A percentile compares a stretch with the other conserved stretches of the same genome.
Conservation (phyloP, 1,284 basidiomycete genomes). For the Cryptococcus sp. region DNA sequence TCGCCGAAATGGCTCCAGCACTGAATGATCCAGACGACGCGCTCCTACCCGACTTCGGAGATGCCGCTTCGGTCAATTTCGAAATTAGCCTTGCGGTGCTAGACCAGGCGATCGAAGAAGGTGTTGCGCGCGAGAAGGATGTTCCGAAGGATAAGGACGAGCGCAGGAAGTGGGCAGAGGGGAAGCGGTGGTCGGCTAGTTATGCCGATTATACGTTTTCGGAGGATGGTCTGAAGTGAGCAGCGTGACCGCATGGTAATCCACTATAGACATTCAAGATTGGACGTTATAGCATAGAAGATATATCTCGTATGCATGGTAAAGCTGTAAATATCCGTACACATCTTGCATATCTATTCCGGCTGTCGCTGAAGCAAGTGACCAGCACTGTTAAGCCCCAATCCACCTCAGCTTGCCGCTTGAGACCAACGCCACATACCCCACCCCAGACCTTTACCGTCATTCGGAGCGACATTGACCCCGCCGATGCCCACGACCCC, state of each 20-base stretch:
- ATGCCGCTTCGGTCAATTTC: slow-evolving; percentile 70
- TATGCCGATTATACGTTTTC: slow-evolving; percentile 69
- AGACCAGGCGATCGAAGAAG: slow-evolving; percentile 72
- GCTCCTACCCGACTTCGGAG: slow-evolving; percentile 56
- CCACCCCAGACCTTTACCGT: slow-evolving; percentile 47
- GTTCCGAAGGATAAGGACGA: slow-evolving; percentile 59
- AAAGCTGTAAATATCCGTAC: neutral
- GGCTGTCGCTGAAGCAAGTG: neutral
- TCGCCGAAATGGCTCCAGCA: slow-evolving; percentile 73
- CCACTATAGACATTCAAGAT: no score
- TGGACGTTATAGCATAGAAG: neutral
- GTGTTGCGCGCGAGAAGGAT: slow-evolving; percentile 63
- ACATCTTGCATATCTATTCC: neutral
- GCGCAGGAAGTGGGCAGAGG: slow-evolving; percentile 58
- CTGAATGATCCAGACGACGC: slow-evolving; percentile 63
- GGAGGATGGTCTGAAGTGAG: slow-evolving; percentile 55
- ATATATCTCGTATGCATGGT: neutral
- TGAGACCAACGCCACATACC: slow-evolving; percentile 46
- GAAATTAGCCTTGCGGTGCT: slow-evolving; percentile 77
- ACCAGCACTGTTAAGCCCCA: neutral
- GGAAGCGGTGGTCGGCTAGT: slow-evolving; percentile 55
- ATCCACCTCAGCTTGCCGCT: neutral
- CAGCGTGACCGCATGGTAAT: neutral
- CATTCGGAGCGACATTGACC: neutral
- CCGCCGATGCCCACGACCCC: slow-evolving; percentile 22